Percentiles rank a stretch among this genome's conserved stretches.
These are phyloP conservation scores for Coniochaeta pulveracea DNA, from an alignment of 2,329 filamentous ascomycete species.

Conservation along the genomic window DNA sequence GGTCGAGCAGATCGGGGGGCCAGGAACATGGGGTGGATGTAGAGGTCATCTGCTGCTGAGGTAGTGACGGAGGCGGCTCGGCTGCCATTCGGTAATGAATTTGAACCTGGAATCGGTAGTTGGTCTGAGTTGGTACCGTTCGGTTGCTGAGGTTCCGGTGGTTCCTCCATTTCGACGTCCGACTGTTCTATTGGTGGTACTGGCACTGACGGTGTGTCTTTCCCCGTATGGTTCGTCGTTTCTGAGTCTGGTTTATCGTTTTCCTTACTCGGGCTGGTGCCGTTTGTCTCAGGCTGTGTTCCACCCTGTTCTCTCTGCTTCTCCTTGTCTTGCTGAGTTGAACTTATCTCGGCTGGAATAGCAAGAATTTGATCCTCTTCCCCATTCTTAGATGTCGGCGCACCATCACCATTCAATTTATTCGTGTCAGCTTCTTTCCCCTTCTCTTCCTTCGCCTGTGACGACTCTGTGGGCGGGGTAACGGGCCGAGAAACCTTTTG, in stretches of 20 bases:
- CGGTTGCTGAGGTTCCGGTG: not conserved
- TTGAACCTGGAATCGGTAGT: not conserved
- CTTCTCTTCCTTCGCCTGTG: not conserved
- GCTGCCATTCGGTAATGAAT: constrained; percentile 5
- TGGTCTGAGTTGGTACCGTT: constrained; percentile 1
- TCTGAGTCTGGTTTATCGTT: not conserved
- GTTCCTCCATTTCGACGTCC: constrained; percentile 7
- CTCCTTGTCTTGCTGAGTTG: too few relatives aligned
- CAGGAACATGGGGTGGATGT: constrained; percentile 65
- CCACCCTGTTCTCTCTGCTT: too few relatives aligned
- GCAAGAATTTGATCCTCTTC: not conserved
- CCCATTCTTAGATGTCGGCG: too few relatives aligned
- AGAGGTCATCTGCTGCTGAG: constrained; percentile 27
- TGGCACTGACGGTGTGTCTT: too few relatives aligned
- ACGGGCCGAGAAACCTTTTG: constrained; percentile 1
- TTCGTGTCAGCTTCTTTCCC: not conserved
- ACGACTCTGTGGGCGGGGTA: not conserved
- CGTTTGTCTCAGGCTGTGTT: constrained; percentile 1
- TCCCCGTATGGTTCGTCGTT: too few relatives aligned
- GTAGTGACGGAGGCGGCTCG: constrained; percentile 6
- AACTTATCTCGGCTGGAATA: too few relatives aligned
- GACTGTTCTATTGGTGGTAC: not conserved
- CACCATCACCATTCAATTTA: too few relatives aligned
- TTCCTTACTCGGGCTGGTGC: not conserved
- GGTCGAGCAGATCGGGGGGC: constrained; percentile 50